A percentile compares a stretch with the other conserved stretches of the same genome.
These are phyloP conservation scores for Pseudomassariella vexata DNA, from an alignment of 2,329 filamentous ascomycete species.

Conservation along the genomic window DNA sequence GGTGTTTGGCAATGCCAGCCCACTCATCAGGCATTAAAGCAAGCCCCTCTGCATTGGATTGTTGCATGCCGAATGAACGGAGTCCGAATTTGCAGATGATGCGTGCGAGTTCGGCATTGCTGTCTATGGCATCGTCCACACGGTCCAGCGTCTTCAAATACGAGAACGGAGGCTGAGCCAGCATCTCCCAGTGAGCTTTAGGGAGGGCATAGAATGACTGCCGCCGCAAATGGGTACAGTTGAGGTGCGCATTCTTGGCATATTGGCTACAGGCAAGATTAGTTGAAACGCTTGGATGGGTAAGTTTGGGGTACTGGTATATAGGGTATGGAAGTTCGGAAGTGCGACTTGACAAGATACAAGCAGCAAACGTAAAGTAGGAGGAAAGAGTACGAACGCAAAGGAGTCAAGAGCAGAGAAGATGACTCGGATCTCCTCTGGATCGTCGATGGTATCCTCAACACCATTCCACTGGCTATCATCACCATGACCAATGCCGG, in stretches of 20 bases:
- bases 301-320: not conserved
- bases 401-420: slow-evolving; percentile 85
- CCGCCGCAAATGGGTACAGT: slow-evolving; percentile 83
- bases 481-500: slow-evolving; percentile 14
- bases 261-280: slow-evolving; percentile 59
- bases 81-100: slow-evolving; percentile 69
- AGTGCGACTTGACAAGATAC: slow-evolving; percentile 3
- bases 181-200: slow-evolving; percentile 73
- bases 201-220: slow-evolving; percentile 92
- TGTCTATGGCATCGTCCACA: slow-evolving; percentile 83
- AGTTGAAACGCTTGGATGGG: slow-evolving; percentile 10
- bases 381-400: slow-evolving; percentile 51
- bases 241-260: slow-evolving; percentile 77
- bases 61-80: slow-evolving; percentile 53
- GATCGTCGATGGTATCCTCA: slow-evolving; percentile 63
- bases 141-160: slow-evolving; percentile 72
- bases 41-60: slow-evolving; percentile 28
- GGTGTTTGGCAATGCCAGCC: slow-evolving; percentile 62
- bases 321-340: not conserved
- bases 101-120: slow-evolving; percentile 77
- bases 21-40: slow-evolving; percentile 55
- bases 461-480: slow-evolving; percentile 52
- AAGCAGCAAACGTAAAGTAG: too few relatives aligned
- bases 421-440: slow-evolving; percentile 75
- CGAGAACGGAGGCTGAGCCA: slow-evolving; percentile 76